A percentile compares a stretch with the other conserved stretches of the same genome.
phyloP scores from a whole-genome alignment of 345 rosid species.

The Brassica napus region Da-Ae NC_063447.1:55122501-55123000 shows the following conservation, averaged over 20 bases:
- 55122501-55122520: slow-evolving; percentile 97
- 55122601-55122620: slow-evolving; percentile 79
- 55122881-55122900: slow-evolving; percentile 57
- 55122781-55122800: slow-evolving; percentile 40
- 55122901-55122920: slow-evolving; percentile 93
- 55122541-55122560: slow-evolving; percentile 85
- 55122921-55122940: slow-evolving; percentile 83
- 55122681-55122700: no score
- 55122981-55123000: slow-evolving; percentile 99
- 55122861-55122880: slow-evolving; percentile 58
- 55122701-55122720: neutral
- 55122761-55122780: neutral
- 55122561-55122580: slow-evolving; percentile 77
- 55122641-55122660: slow-evolving; percentile 26
- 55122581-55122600: slow-evolving; percentile 83
- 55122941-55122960: slow-evolving; percentile 93
- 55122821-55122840: slow-evolving; percentile 95
- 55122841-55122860: slow-evolving; percentile 97
- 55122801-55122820: slow-evolving; percentile 99
- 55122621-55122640: slow-evolving; percentile 39
- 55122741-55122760: no score
- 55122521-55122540: slow-evolving; percentile 83
- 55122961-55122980: slow-evolving; percentile 96
- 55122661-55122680: neutral
- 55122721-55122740: no score